A percentile compares a stretch with the other conserved stretches of the same genome.
phyloP scores from a whole-genome alignment of 1,139 yeast genomes.

The Candida freyschussii region DNA sequence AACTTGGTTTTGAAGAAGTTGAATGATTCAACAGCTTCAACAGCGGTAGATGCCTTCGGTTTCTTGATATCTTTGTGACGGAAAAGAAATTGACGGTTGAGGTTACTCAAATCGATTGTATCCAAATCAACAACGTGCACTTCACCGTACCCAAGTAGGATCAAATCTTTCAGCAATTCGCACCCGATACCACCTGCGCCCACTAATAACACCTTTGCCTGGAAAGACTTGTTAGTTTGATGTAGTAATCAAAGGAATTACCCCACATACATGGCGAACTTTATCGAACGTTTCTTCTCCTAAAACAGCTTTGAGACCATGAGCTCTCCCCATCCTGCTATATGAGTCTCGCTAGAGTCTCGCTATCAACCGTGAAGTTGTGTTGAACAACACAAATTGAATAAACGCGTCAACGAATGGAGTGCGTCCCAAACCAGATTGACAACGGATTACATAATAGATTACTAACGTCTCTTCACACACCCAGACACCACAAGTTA shows the following conservation, averaged over 20 bases:
- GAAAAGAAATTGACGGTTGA: slow-evolving; percentile 90
- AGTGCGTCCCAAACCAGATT: too few relatives aligned
- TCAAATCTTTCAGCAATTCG: slow-evolving; percentile 81
- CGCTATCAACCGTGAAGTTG: too few relatives aligned
- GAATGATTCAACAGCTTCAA: slow-evolving; percentile 73
- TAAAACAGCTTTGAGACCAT: slow-evolving; percentile 13
- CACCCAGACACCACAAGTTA: too few relatives aligned
- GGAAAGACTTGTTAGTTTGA: slow-evolving; percentile 1
- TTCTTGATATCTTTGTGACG: slow-evolving; percentile 82
- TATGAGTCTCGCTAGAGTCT: too few relatives aligned
- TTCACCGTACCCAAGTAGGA: slow-evolving; percentile 80
- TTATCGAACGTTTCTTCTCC: slow-evolving; percentile 13
- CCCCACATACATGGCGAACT: slow-evolving; percentile 16
- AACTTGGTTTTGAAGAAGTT: slow-evolving; percentile 65
- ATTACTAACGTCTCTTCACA: too few relatives aligned
- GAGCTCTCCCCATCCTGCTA: slow-evolving; percentile 15
- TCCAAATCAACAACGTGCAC: slow-evolving; percentile 92
- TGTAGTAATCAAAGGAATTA: not conserved
- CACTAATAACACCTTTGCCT: slow-evolving; percentile 70
- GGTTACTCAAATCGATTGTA: slow-evolving; percentile 85
- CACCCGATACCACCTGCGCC: slow-evolving; percentile 99
- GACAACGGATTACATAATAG: too few relatives aligned
- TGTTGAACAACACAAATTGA: too few relatives aligned
- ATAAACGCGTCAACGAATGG: too few relatives aligned
- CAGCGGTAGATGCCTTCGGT: slow-evolving; percentile 80